Conservation (phyloP, 768 basidiomycete species). For the Boletus coccyginus region DNA sequence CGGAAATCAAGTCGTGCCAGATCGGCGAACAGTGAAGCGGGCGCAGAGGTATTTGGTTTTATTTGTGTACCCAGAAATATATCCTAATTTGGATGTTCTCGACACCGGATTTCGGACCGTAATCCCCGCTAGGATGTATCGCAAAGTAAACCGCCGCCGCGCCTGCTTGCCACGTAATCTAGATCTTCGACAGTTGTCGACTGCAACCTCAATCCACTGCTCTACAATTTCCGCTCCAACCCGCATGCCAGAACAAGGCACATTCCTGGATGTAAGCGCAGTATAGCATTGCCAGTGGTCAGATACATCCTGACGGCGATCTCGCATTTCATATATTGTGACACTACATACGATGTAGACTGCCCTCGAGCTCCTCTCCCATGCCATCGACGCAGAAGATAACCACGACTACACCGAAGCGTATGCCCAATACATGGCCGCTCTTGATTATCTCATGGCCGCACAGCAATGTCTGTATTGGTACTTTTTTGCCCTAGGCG, state of each 20-base stretch:
- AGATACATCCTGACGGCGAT: background rate
- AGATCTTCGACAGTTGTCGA: constrained; percentile 38
- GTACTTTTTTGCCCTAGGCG: background rate
- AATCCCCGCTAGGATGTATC: too few relatives aligned
- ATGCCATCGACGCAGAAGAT: constrained; percentile 85
- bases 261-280: constrained; percentile 13
- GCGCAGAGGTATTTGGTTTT: too few relatives aligned
- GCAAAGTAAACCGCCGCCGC: too few relatives aligned
- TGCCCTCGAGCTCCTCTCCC: constrained; percentile 86
- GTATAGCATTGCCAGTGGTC: background rate
- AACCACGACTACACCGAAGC: constrained; percentile 90
- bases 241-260: background rate
- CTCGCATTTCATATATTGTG: background rate
- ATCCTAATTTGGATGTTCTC: too few relatives aligned
- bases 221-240: background rate
- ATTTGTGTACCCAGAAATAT: too few relatives aligned
- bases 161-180: constrained; percentile 48
- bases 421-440: constrained; percentile 89
- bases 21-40: too few relatives aligned
- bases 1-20: too few relatives aligned
- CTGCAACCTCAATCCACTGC: background rate
- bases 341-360: constrained; percentile 35
- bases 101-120: too few relatives aligned
- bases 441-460: constrained; percentile 96
- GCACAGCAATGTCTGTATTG: constrained; percentile 71